Percentiles rank a stretch among this genome's conserved stretches.
These are phyloP conservation scores for Lentinula raphanica DNA, from an alignment of 768 basidiomycete genomes.

Conservation along the genomic window DNA sequence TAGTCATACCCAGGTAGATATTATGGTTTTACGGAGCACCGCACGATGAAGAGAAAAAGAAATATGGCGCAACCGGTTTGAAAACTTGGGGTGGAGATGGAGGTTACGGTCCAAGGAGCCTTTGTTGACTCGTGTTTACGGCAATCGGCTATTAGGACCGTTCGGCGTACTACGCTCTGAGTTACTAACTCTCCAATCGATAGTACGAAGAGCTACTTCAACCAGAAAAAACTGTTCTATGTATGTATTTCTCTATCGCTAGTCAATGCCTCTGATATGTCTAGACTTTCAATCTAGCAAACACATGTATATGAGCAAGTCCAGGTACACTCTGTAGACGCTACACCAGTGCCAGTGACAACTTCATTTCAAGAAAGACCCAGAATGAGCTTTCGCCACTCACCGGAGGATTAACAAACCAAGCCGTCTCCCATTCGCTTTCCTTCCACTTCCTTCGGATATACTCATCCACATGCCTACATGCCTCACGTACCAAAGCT, in stretches of 20 bases:
- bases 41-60: constrained; percentile 8
- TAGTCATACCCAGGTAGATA: constrained; percentile 52
- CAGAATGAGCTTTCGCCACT: constrained; percentile 20
- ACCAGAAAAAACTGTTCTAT: too few species aligned
- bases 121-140: not conserved
- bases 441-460: constrained; percentile 66
- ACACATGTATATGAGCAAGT: constrained; percentile 84
- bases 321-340: constrained; percentile 78
- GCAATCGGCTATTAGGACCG: not conserved
- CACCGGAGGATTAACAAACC: constrained; percentile 89
- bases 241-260: too few species aligned
- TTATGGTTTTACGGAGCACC: constrained; percentile 9
- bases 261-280: not conserved
- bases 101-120: not conserved
- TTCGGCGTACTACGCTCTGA: not conserved
- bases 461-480: constrained; percentile 56
- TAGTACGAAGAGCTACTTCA: too few species aligned
- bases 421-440: constrained; percentile 80
- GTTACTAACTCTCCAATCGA: too few species aligned
- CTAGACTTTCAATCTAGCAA: constrained; percentile 41
- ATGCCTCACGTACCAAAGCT: constrained; percentile 41
- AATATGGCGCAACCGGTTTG: not conserved
- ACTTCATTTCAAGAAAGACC: not conserved
- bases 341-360: constrained; percentile 28
- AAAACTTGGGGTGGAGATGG: not conserved